Evolutionary conservation across 2,329 filamentous ascomycete genomes (phyloP).

Genomic region (Byssothecium circinans): DNA sequence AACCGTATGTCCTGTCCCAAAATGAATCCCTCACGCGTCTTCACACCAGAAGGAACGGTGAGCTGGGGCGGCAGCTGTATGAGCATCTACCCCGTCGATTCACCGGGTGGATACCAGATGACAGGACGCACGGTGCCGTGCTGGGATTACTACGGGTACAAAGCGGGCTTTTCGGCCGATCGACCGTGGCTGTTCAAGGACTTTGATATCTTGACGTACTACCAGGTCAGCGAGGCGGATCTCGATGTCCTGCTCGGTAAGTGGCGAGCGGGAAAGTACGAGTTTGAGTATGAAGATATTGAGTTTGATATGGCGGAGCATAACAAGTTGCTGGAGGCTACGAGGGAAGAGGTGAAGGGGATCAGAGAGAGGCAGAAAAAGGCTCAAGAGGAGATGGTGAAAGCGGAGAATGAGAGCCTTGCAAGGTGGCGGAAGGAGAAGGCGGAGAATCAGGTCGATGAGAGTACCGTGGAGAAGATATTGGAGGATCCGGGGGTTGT

Average conservation of each 20-base stretch:
- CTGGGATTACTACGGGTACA: conserved; percentile 57
- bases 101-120: conserved; percentile 60
- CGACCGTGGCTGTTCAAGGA: conserved; percentile 59
- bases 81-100: conserved; percentile 59
- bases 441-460: conserved; percentile 48
- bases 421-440: conserved; percentile 49
- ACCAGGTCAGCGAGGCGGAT: conserved; percentile 56
- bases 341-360: conserved; percentile 50
- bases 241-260: conserved; percentile 52
- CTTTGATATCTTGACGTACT: conserved; percentile 60
- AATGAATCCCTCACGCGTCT: conserved; percentile 59
- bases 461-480: conserved; percentile 53
- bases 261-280: conserved; percentile 55
- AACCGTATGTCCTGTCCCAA: conserved; percentile 59
- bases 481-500: conserved; percentile 47
- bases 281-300: conserved; percentile 54
- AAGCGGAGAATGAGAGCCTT: conserved; percentile 51
- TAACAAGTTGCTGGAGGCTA: conserved; percentile 52
- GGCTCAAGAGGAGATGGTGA: conserved; percentile 53
- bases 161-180: conserved; percentile 50
- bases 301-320: conserved; percentile 60
- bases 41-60: conserved; percentile 59
- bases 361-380: conserved; percentile 51
- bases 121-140: conserved; percentile 56
- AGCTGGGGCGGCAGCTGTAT: conserved; percentile 60